phyloP scores from a whole-genome alignment of 306 rosid species.

The Cucumis hystrix region DNA sequence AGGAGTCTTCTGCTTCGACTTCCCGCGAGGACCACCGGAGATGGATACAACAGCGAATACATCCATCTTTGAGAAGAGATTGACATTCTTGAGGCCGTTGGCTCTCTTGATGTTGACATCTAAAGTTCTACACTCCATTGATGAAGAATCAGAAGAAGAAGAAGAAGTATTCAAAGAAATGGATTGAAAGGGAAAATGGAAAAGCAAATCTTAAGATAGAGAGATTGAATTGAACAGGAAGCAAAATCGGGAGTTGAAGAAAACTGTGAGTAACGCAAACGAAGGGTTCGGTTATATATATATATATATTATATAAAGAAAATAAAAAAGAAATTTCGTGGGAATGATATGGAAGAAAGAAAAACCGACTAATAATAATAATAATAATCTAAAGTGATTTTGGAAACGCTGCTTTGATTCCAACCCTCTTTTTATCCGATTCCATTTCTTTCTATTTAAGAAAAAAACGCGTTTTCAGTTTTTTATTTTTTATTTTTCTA shows the following conservation, averaged over 20 bases:
- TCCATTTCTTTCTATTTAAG: neutral
- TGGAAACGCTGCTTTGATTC: neutral
- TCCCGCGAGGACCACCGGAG: conserved; percentile 16
- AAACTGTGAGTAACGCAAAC: neutral
- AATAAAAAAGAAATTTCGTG: neutral
- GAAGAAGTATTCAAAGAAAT: neutral
- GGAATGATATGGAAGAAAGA: neutral
- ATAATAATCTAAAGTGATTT: neutral
- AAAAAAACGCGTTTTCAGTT: neutral
- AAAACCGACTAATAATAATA: neutral
- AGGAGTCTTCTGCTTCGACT: conserved; percentile 16
- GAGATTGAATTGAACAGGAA: neutral
- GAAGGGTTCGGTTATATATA: neutral
- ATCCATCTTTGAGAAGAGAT: conserved; percentile 39
- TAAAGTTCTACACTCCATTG: conserved; percentile 31
- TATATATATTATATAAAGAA: neutral
- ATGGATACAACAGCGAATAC: conserved; percentile 36
- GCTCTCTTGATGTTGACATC: conserved; percentile 25
- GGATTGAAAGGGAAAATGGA: neutral
- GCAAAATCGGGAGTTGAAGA: neutral
- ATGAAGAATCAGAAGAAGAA: neutral
- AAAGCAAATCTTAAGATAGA: neutral
- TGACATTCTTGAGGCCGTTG: conserved; percentile 28
- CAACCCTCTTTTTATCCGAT: neutral
- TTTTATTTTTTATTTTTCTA: neutral